Base-by-base conservation (phyloP, 192 early-diverging fungal species). In the Entomortierella beljakovae region DNA sequence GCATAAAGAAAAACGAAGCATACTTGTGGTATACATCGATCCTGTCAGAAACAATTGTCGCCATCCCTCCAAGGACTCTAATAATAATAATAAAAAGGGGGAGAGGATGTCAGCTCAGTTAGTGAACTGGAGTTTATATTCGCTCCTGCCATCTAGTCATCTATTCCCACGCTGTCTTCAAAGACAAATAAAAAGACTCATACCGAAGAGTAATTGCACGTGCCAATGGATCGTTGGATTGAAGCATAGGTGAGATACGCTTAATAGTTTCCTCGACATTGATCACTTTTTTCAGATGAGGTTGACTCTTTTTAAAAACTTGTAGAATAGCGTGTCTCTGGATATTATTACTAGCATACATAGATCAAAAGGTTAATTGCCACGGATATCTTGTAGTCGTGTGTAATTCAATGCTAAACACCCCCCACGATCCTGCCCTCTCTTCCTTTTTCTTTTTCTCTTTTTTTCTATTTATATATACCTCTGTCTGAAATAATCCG, bases 21-120 rank as follows among this genome's bases (percentile, higher is more conserved):
- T 84, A 87, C 85, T 71, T 80, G 64, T 80, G 76, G 29, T 87
- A 83, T 2, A 87, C 81, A 46, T 87, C 83, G 15, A 84, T 63
- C 28, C 82, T 80, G 31, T 83, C 81, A 7, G 69, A 64, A 22
- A 80, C 69, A 29, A 87, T 84, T 26, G 61, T 64, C 2, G 85
- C 79, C 77, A 87, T 80, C 37, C 77, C 77, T 9, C 85, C 85
- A 28, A 87, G 68, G 2, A 81, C 65, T 26, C 85, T 87, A 71
- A 11, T 26, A 29, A 55, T 7, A 52, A n/a, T 6, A 52, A 52
- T 6, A 52, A 23, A 15, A 52, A 13, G 18, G 9, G 18, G 18
- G 10, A 43, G 18, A 18, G 18, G 16, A 6, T 18, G 49, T 46
- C 3, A 46, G 20, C 15, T 20, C 3, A 46, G 4, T 10, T 46